These are phyloP conservation scores for Asterella californica DNA, from an alignment of 225 moss, liverwort and hornwort genomes.

Conservation along the genomic window DNA sequence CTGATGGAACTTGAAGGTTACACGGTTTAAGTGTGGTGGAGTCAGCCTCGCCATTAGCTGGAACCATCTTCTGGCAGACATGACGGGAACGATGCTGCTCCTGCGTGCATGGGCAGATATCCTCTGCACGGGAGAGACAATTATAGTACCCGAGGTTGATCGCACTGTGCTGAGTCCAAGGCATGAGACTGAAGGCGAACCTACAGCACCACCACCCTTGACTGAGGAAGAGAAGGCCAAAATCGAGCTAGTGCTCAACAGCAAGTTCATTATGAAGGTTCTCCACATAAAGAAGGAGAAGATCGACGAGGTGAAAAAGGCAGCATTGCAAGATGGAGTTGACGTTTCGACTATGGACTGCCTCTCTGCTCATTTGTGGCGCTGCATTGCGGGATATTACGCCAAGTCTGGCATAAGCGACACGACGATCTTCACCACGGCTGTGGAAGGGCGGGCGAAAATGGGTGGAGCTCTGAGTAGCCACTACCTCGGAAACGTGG, in stretches of 20 bases:
- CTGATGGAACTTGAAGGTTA: conserved; percentile 26
- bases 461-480: conserved; percentile 27
- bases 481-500: conserved; percentile 35
- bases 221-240: conserved; percentile 31
- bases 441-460: conserved; percentile 36
- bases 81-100: conserved; percentile 35
- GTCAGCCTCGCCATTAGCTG: conserved; percentile 22
- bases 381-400: conserved; percentile 23
- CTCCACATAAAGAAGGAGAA: conserved; percentile 29
- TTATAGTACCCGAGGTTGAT: conserved; percentile 32
- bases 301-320: conserved; percentile 28
- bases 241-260: conserved; percentile 26
- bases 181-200: not conserved
- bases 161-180: conserved; percentile 17
- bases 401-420: conserved; percentile 20
- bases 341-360: conserved; percentile 40
- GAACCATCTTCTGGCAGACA: conserved; percentile 43
- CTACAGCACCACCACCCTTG: conserved; percentile 6
- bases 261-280: conserved; percentile 1
- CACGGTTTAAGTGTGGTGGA: conserved; percentile 44
- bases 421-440: conserved; percentile 34
- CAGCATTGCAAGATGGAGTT: conserved; percentile 15
- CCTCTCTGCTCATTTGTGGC: conserved; percentile 40
- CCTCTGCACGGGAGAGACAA: conserved; percentile 21
- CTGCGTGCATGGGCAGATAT: conserved; percentile 42